Conservation (phyloP, 2,329 filamentous ascomycete genomes). For the Ceratocystis eucalypticola region DNA sequence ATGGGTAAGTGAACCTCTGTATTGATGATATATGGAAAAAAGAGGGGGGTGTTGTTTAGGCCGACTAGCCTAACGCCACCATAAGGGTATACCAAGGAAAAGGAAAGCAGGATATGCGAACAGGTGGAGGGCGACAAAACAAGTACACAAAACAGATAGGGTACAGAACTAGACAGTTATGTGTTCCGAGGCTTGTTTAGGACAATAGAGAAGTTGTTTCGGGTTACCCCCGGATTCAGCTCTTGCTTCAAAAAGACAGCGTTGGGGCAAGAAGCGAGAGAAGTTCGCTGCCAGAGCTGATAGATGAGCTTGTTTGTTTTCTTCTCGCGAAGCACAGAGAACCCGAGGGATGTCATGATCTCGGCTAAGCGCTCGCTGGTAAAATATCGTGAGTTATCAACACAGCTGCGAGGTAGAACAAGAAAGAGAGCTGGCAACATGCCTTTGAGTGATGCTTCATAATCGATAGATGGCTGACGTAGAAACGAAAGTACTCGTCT, state of each 20-base stretch:
- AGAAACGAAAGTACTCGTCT: constrained; percentile 60
- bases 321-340: constrained; percentile 51
- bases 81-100: constrained; percentile 1
- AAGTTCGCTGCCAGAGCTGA: constrained; percentile 59
- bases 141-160: not conserved
- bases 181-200: constrained; percentile 30
- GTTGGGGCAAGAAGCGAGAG: constrained; percentile 17
- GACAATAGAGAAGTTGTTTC: constrained; percentile 87
- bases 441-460: constrained; percentile 19
- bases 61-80: not conserved
- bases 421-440: constrained; percentile 65
- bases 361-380: constrained; percentile 52
- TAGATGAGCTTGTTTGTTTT: constrained; percentile 74
- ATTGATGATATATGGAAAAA: not conserved
- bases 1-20: not conserved
- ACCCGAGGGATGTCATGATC: constrained; percentile 71
- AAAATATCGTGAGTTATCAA: constrained; percentile 83
- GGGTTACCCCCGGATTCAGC: constrained; percentile 55
- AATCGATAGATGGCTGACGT: constrained; percentile 25
- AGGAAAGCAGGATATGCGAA: not conserved
- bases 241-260: constrained; percentile 56
- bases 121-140: not conserved
- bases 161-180: not conserved
- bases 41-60: not conserved
- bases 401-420: constrained; percentile 76